phyloP scores from a whole-genome alignment of 768 basidiomycete genomes.

The Kondoa malvinella region DNA sequence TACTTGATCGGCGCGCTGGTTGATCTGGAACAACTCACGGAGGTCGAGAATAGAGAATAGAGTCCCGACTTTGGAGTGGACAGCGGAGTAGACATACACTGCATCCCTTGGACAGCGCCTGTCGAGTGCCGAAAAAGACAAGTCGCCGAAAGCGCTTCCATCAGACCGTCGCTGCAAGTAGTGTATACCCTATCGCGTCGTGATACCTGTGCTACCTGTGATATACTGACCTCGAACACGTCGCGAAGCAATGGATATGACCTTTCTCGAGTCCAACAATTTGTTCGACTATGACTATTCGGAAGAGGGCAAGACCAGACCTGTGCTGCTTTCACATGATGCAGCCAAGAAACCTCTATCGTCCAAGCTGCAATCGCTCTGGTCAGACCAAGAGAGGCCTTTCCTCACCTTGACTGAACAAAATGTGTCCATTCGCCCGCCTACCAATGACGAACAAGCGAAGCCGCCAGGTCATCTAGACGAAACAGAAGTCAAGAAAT shows the following conservation, averaged over 20 bases:
- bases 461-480: neutral
- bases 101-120: no score
- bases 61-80: no score
- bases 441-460: neutral
- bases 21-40: no score
- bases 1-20: no score
- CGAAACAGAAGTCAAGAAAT: neutral
- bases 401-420: neutral
- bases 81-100: no score
- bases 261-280: neutral
- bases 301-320: neutral
- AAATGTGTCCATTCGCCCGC: neutral
- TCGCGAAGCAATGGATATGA: neutral
- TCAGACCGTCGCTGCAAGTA: no score
- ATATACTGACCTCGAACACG: no score
- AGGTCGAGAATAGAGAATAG: no score
- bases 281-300: neutral
- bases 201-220: no score
- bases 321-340: neutral
- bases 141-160: no score
- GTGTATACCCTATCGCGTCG: neutral
- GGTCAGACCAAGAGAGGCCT: neutral
- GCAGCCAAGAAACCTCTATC: neutral
- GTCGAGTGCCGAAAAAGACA: no score
- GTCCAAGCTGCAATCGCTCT: neutral